Evolutionary conservation across 805 yeast genomes (phyloP).

Genomic region (Candida oleophila): DNA sequence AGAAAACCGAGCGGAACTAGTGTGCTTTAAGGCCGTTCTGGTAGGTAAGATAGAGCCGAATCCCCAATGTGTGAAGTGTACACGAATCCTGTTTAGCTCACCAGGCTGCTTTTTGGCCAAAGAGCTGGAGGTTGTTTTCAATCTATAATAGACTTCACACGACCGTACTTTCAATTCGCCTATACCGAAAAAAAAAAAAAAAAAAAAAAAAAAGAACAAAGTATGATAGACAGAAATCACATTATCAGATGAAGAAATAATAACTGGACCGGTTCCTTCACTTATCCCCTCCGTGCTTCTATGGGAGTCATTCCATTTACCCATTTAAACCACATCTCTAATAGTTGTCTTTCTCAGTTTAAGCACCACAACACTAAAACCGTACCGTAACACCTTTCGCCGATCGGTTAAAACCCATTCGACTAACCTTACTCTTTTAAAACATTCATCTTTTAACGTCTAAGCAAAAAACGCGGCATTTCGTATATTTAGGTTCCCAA

Average conservation of each 20-base stretch:
- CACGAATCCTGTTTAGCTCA: background rate
- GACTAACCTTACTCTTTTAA: too few species aligned
- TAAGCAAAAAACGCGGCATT: background rate
- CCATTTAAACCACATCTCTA: too few species aligned
- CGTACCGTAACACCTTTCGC: too few species aligned
- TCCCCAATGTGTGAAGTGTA: background rate
- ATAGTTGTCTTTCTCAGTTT: too few species aligned
- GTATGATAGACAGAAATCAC: background rate
- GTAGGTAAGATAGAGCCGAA: background rate
- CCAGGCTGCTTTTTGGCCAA: too few species aligned
- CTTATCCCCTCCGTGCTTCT: too few species aligned
- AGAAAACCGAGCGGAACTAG: background rate
- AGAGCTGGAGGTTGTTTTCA: too few species aligned
- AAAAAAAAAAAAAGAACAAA: background rate
- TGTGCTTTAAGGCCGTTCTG: background rate
- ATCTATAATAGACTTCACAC: background rate
- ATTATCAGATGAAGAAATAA: background rate
- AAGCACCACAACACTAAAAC: too few species aligned
- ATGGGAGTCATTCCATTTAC: too few species aligned
- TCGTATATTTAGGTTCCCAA: background rate
- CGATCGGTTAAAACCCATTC: too few species aligned
- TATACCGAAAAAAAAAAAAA: background rate
- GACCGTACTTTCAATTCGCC: background rate
- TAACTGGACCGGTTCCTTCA: too few species aligned
- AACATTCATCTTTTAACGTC: too few species aligned